Evolutionary conservation across 441 rosid species (phyloP).

Genomic region (Dalechampia spathulata): DNA sequence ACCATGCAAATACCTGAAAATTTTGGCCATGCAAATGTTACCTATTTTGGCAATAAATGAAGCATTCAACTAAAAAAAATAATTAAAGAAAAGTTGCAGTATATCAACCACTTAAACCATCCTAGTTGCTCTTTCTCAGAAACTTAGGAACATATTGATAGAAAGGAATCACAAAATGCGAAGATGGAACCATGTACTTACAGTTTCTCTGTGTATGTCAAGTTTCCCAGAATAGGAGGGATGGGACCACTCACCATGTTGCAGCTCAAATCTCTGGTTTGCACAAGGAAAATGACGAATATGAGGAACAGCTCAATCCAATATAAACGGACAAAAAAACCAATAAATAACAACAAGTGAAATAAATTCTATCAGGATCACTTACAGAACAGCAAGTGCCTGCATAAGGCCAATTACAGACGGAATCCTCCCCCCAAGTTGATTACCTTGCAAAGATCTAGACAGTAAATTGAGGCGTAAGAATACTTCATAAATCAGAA

Average conservation of each 20-base stretch:
- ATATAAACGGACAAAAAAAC: neutral
- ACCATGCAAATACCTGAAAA: conserved; percentile 65
- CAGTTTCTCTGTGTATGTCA: conserved; percentile 87
- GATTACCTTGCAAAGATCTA: conserved; percentile 95
- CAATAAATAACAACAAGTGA: neutral
- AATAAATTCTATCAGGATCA: neutral
- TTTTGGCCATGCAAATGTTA: conserved; percentile 8
- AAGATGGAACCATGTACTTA: conserved; percentile 23
- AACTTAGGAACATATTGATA: neutral
- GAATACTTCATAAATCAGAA: conserved; percentile 3
- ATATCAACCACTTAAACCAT: neutral
- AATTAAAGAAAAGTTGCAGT: neutral
- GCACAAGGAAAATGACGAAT: neutral
- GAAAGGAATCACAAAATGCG: neutral
- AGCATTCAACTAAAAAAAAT: neutral
- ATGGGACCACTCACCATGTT: conserved; percentile 74
- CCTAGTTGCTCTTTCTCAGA: neutral
- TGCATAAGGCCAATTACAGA: conserved; percentile 95
- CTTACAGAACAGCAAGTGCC: conserved; percentile 97
- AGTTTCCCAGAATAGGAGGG: conserved; percentile 82
- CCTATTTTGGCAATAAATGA: neutral
- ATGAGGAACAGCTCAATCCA: neutral
- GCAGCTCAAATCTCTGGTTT: conserved; percentile 76
- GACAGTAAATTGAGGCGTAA: conserved; percentile 5
- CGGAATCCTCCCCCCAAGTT: conserved; percentile 69